Evolutionary conservation across 371 early-diverging fungal genomes (phyloP).

Genomic region (Actinomucor elegans): DNA sequence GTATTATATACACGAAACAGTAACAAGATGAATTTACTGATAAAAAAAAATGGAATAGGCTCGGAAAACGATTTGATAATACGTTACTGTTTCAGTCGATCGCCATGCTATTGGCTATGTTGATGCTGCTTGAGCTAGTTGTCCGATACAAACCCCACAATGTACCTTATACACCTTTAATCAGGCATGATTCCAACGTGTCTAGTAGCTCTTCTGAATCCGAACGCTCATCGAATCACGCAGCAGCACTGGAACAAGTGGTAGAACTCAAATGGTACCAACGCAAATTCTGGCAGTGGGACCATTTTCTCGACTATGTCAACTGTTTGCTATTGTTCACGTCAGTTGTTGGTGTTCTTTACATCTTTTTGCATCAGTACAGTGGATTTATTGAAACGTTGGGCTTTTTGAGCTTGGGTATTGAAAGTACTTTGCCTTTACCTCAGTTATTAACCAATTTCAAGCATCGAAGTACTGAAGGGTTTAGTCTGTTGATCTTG

Average conservation of each 20-base stretch:
- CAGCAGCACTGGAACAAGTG: slow-evolving; percentile 3
- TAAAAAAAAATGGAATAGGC: no score
- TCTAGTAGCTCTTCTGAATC: slow-evolving; percentile 6
- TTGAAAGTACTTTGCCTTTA: slow-evolving; percentile 63
- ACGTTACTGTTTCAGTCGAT: slow-evolving; percentile 62
- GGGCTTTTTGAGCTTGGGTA: slow-evolving; percentile 50
- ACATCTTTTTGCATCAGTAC: slow-evolving; percentile 36
- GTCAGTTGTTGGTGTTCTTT: slow-evolving; percentile 30
- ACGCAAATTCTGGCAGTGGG: slow-evolving; percentile 39
- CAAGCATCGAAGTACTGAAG: slow-evolving; percentile 51
- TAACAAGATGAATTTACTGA: slow-evolving; percentile 8
- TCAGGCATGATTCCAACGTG: slow-evolving; percentile 4
- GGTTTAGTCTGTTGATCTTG: slow-evolving; percentile 53
- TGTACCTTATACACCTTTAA: slow-evolving; percentile 12
- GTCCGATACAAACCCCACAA: slow-evolving; percentile 24
- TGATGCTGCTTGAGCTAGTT: slow-evolving; percentile 51
- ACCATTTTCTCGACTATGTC: slow-evolving; percentile 44
- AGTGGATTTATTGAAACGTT: slow-evolving; percentile 34
- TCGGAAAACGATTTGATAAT: slow-evolving; percentile 59
- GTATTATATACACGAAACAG: slow-evolving; percentile 25
- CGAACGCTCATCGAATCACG: not conserved
- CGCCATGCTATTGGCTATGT: slow-evolving; percentile 59
- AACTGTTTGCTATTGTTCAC: slow-evolving; percentile 47
- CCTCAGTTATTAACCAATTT: slow-evolving; percentile 61
- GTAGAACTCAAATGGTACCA: slow-evolving; percentile 17